Base-by-base conservation (phyloP, 441 rosid genomes). In the Populus hybrid region DNA sequence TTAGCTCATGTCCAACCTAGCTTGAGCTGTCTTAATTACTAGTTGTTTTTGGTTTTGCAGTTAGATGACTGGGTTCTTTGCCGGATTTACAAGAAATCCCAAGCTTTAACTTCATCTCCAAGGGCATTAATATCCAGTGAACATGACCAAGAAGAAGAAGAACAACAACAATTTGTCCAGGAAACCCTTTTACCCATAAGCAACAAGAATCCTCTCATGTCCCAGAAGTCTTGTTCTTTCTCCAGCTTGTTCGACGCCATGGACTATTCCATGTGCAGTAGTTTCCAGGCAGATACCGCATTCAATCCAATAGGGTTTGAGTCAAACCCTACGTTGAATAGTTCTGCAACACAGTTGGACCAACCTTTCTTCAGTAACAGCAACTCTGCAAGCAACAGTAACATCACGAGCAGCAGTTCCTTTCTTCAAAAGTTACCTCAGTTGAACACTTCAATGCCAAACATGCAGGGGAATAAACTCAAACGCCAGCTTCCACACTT, bases 21-120 rank as follows among this genome's bases (percentile, higher is more conserved):
- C 64, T 65, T 42, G 36, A 34, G 36, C 6, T 34, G 36, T 34
- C 36, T 34, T 34, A 26, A 26, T 26, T 0, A 34, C 36, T 34
- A 34, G 72, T 21, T 34, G 32, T 12, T 32, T 32, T 76, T 32
- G 9, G 0, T 18, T 57, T 38, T 57, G 23, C 90, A 95, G 99
- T 78, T 95, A 24, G 99, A 95, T 85, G 95, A 95, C 81, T 95
- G 99, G 98, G 99, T 95, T 79, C 97, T 94, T 57, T 95, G 97
- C 87, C 93, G 99, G 84, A 95, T 95, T 76, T 95, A 95, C 89
- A 88, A 88, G 85, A 95, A 94, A 83, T 82, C 87, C 53, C 89
- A 93, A n/a, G 83, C 85, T 66, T 82, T 86, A 7, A 67, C 86
- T 24, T 85, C 94, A 76, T 69, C 90, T 70, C 70, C 87, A 53